phyloP scores from a whole-genome alignment of 1,284 basidiomycete genomes.

The Inonotus obliquus region DNA sequence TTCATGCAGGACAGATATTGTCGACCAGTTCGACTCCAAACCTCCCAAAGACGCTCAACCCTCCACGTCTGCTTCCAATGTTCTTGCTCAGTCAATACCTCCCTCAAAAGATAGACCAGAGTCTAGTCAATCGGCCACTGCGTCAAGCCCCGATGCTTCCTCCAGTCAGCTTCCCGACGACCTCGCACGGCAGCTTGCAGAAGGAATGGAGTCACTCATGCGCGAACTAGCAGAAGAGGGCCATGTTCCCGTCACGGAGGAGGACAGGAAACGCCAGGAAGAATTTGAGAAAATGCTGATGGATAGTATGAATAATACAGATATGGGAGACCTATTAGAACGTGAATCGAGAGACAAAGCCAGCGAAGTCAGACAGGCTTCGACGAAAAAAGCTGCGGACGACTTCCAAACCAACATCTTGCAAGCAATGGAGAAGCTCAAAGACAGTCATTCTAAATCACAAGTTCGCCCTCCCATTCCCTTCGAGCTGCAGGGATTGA shows the following conservation, averaged over 20 bases:
- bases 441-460: slow-evolving; percentile 61
- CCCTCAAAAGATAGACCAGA: slow-evolving; percentile 20
- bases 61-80: neutral
- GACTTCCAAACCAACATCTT: slow-evolving; percentile 76
- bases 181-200: slow-evolving; percentile 71
- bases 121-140: slow-evolving; percentile 20
- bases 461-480: slow-evolving; percentile 30
- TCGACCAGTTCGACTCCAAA: slow-evolving; percentile 42
- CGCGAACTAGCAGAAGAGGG: slow-evolving; percentile 50
- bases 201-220: slow-evolving; percentile 85
- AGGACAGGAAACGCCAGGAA: slow-evolving; percentile 36
- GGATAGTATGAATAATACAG: slow-evolving; percentile 57
- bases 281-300: slow-evolving; percentile 77
- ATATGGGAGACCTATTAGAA: slow-evolving; percentile 28
- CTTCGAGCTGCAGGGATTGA: slow-evolving; percentile 14
- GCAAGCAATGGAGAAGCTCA: slow-evolving; percentile 78
- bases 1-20: slow-evolving; percentile 41
- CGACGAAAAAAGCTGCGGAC: slow-evolving; percentile 29
- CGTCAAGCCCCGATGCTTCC: slow-evolving; percentile 26
- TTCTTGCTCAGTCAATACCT: slow-evolving; percentile 7
- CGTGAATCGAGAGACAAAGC: slow-evolving; percentile 18
- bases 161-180: slow-evolving; percentile 34
- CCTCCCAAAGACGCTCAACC: slow-evolving; percentile 29
- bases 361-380: slow-evolving; percentile 15
- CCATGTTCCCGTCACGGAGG: slow-evolving; percentile 25